Evolutionary conservation across 2,329 filamentous ascomycete species (phyloP).

Genomic region (Celoporthe dispersa): DNA sequence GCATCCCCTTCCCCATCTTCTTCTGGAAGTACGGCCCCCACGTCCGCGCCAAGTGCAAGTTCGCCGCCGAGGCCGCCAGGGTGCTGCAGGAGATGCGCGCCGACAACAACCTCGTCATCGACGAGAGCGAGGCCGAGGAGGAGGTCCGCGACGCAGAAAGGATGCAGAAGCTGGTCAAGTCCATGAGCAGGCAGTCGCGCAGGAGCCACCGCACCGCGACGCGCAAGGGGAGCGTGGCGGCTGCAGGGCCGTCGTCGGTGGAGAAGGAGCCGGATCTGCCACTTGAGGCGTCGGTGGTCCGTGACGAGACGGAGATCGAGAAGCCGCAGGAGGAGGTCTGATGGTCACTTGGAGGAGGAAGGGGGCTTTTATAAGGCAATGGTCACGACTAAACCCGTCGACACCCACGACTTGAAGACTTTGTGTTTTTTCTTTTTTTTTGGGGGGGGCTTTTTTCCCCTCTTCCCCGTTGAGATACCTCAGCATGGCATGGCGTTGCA

Average conservation of each 20-base stretch:
- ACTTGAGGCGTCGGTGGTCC: background rate
- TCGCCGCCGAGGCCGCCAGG: slow-evolving; percentile 27
- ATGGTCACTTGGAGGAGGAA: background rate
- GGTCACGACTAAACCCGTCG: background rate
- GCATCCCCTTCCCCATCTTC: slow-evolving; percentile 45
- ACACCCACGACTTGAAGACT: slow-evolving; percentile 2
- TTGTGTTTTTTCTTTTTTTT: background rate
- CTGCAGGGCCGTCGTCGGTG: background rate
- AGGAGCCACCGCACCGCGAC: slow-evolving; percentile 16
- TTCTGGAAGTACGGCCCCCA: slow-evolving; percentile 44
- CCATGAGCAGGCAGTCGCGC: slow-evolving; percentile 26
- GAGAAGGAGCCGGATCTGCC: background rate
- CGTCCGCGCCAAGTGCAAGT: slow-evolving; percentile 42
- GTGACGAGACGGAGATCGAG: background rate
- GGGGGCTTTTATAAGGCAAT: background rate
- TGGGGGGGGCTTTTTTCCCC: too few species aligned
- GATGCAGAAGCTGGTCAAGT: slow-evolving; percentile 28
- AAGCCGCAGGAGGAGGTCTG: slow-evolving; percentile 16
- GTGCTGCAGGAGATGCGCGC: slow-evolving; percentile 28
- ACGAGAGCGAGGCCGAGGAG: slow-evolving; percentile 27
- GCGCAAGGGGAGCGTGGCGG: slow-evolving; percentile 7
- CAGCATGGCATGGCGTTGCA: slow-evolving; percentile 27
- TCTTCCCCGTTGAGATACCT: slow-evolving; percentile 18
- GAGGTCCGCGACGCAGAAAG: slow-evolving; percentile 23
- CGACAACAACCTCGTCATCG: slow-evolving; percentile 19